Conservation (phyloP, 202 grass and related monocot genomes). For the Digitaria exilis region DNA sequence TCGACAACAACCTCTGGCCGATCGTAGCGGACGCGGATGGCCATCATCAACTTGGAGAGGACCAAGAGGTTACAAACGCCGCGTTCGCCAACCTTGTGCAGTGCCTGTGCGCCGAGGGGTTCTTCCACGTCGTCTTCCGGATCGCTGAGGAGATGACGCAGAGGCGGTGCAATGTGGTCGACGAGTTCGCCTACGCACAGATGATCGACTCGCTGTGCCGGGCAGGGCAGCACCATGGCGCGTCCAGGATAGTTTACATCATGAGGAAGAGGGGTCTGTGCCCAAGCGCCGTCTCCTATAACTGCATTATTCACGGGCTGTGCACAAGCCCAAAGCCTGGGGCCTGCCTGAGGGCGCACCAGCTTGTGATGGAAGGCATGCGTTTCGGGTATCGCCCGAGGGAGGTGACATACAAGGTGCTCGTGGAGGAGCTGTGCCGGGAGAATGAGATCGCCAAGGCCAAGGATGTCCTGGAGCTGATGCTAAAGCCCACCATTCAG, state of each 20-base stretch:
- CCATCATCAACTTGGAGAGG: background rate
- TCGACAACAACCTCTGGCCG: conserved; percentile 61
- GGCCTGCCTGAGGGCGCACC: conserved; percentile 59
- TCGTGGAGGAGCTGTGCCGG: conserved; percentile 66
- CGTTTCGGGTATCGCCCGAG: conserved; percentile 51
- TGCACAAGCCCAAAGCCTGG: conserved; percentile 53
- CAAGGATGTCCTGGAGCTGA: conserved; percentile 61
- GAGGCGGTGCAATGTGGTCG: conserved; percentile 25
- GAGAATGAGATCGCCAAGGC: conserved; percentile 77
- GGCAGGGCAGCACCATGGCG: conserved; percentile 63
- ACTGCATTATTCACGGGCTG: conserved; percentile 88
- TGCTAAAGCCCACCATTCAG: conserved; percentile 42
- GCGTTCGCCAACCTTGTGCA: conserved; percentile 85
- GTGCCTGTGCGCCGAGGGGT: conserved; percentile 66
- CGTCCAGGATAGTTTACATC: conserved; percentile 76
- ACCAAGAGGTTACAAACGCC: conserved; percentile 53
- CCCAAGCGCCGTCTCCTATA: conserved; percentile 73
- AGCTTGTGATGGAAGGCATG: conserved; percentile 74
- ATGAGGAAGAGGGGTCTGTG: conserved; percentile 75
- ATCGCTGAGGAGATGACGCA: conserved; percentile 76
- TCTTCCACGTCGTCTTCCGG: conserved; percentile 70
- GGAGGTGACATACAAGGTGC: conserved; percentile 70
- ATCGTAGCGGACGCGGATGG: background rate
- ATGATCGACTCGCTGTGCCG: conserved; percentile 84
- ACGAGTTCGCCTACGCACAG: conserved; percentile 69